phyloP scores from a whole-genome alignment of 345 rosid genomes.

The Raphanus raphanistrum region DNA sequence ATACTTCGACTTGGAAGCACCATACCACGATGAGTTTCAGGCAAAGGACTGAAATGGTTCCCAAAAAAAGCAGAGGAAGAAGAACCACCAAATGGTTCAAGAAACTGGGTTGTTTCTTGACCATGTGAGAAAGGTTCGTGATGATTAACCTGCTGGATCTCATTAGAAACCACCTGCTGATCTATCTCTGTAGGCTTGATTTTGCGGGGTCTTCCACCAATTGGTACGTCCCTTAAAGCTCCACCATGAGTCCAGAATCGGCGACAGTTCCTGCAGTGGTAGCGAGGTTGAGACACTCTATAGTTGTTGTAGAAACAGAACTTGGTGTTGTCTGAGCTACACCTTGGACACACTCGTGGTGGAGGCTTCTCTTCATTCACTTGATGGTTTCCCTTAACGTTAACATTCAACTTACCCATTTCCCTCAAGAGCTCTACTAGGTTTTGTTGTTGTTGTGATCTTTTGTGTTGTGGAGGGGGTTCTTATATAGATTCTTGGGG shows the following conservation, averaged over 20 bases:
- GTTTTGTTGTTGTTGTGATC: not conserved
- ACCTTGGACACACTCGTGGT: constrained; percentile 31
- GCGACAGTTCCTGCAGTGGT: constrained; percentile 31
- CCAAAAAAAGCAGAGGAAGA: not conserved
- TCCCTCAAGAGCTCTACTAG: not conserved
- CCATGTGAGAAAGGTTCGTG: not conserved
- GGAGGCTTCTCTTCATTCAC: constrained; percentile 23
- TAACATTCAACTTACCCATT: not conserved
- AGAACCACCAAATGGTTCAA: constrained; percentile 10
- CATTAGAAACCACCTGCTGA: not conserved
- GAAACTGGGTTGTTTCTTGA: constrained; percentile 21
- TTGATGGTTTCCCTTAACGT: not conserved
- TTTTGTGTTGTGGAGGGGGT: not conserved
- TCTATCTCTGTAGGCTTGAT: constrained; percentile 4
- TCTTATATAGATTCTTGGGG: constrained; percentile 3
- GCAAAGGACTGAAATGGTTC: not conserved
- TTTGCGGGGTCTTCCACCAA: constrained; percentile 28
- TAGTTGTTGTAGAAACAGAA: constrained; percentile 38
- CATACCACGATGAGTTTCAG: not conserved
- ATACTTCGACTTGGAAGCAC: constrained; percentile 1
- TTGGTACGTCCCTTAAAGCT: constrained; percentile 20
- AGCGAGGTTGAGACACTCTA: constrained; percentile 26
- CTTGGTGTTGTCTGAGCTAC: constrained; percentile 26
- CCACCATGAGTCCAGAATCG: constrained; percentile 41
- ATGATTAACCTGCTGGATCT: not conserved